Base-by-base conservation (phyloP, 345 rosid species). In the Populus ilicifolia region DNA sequence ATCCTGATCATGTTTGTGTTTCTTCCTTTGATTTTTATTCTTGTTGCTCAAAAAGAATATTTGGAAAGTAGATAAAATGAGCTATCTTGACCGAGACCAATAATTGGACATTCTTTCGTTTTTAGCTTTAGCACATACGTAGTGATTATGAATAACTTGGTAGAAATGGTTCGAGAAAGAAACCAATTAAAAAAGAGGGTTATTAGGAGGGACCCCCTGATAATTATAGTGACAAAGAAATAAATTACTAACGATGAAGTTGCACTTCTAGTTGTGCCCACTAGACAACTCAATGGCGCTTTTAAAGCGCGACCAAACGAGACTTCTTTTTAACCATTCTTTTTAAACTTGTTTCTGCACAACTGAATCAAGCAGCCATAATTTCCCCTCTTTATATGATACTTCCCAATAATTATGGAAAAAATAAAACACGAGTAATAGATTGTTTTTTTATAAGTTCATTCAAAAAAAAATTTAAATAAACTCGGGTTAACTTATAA, bases 251-350 rank as follows among this genome's bases (percentile, higher is more conserved):
- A 36, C 43, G 5, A 50, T 62, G 52, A 67, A 29, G 35, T 8
- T 18, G 21, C 62, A n/a, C 33, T 41, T 9, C 14, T 3, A 18
- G 20, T 50, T 62, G 62, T 76, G 75, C 73, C 79, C 75, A 29
- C 17, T 8, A 20, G 75, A 77, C 66, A 72, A 63, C 65, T 71
- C 68, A 11, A n/a, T 70, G 75, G 82, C 61, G 12, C 46, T 63
- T 38, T 64, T 85, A 79, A 77, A 79, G 81, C 82, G 82, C 81
- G 81, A 77, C 25, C 48, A 46, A 23, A 61, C 36, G 39, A 29
- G 63, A 63, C 78, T 71, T 44, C 71, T 61, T 20, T 39, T 20
- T 39, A 70, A 56, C 50, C n/a, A 6, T 56, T 73, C n/a, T 52
- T 43, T 23, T 73, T 56, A 25, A 3, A 20, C 17, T 52, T 52